Base-by-base conservation (phyloP, 495 filamentous ascomycete species). In the Xylaria castorea region DNA sequence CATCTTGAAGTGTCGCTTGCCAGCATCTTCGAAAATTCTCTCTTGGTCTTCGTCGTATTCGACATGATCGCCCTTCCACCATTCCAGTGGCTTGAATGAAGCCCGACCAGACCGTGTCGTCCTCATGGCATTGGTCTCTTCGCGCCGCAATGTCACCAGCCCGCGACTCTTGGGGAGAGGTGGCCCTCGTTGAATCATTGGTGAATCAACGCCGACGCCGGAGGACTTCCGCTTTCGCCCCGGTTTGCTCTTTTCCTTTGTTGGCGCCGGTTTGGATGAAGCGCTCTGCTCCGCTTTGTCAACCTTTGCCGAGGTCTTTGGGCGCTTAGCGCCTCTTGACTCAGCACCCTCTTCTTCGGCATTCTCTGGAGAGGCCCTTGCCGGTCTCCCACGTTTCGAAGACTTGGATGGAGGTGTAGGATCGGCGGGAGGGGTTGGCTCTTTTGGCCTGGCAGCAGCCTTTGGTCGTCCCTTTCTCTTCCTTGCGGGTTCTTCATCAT, bases 61-160 rank as follows among this genome's bases (percentile, higher is more conserved):
- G 67, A 91, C 86, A 32, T 88, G 88, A 77, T 98, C 96, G 68
- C 93, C 93, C 66, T 89, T 90, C 96, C 96, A 98, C 78, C 85
- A 95, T 48, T 91, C 89, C n/a, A 98, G 80, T 8, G 96, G 96
- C 72, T 91, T 89, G 68, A 94, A 87, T 18, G 85, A 87, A 27
- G 78, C 83, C 22, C 87, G 83, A 14, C 87, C 87, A 7, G 86
- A 89, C 22, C 87, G 84, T 30, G 89, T 89, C 30, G 80, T 85
- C 50, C 73, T 76, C 77, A 83, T 77, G 64, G 81, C 84, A 38
- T 80, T 77, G 53, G 86, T 85, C 0, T 86, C 89, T 75, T 93
- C 91, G 64, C 90, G 88, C 60, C 93, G 92, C 66, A 92, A 83
- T 67, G 93, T 91, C 68, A 92, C 87, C 4, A 95, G 84, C 64